Conservation (phyloP, 1,284 basidiomycete genomes). For the Ustilago loliicola region DNA sequence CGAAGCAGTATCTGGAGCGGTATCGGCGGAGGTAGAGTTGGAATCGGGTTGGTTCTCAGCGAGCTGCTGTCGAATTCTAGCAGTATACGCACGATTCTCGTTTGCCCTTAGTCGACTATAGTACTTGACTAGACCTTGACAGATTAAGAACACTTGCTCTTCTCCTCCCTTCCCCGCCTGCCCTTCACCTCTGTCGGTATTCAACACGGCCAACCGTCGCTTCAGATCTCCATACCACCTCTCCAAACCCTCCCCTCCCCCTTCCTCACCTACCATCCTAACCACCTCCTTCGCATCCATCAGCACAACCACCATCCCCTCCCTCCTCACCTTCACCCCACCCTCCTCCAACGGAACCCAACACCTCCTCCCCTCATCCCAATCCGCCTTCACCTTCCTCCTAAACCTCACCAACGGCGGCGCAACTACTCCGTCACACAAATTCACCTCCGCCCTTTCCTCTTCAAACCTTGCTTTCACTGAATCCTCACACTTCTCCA, state of each 20-base stretch:
- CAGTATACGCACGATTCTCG: conserved; percentile 48
- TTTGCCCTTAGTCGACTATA: conserved; percentile 26
- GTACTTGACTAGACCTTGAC: conserved; percentile 49
- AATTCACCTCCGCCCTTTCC: conserved; percentile 35
- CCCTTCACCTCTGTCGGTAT: conserved; percentile 1
- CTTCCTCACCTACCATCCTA: conserved; percentile 21
- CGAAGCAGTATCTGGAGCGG: neutral
- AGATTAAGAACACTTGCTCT: conserved; percentile 45
- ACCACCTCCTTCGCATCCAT: conserved; percentile 43
- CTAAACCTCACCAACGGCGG: conserved; percentile 38
- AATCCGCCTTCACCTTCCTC: conserved; percentile 33
- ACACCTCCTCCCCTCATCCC: conserved; percentile 29
- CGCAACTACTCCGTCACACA: conserved; percentile 30
- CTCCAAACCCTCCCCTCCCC: conserved; percentile 22
- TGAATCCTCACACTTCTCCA: conserved; percentile 16
- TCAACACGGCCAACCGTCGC: conserved; percentile 16
- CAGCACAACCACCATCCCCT: conserved; percentile 32
- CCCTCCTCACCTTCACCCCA: conserved; percentile 28
- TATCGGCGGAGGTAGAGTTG: neutral
- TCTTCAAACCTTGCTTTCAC: conserved; percentile 30
- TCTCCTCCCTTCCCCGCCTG: neutral
- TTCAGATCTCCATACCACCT: conserved; percentile 39
- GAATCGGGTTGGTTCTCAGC: conserved; percentile 16
- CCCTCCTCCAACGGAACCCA: conserved; percentile 41
- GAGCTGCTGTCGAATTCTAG: conserved; percentile 43